Conservation (phyloP, 2,329 filamentous ascomycete species). For the Ophiostoma sp. region DNA sequence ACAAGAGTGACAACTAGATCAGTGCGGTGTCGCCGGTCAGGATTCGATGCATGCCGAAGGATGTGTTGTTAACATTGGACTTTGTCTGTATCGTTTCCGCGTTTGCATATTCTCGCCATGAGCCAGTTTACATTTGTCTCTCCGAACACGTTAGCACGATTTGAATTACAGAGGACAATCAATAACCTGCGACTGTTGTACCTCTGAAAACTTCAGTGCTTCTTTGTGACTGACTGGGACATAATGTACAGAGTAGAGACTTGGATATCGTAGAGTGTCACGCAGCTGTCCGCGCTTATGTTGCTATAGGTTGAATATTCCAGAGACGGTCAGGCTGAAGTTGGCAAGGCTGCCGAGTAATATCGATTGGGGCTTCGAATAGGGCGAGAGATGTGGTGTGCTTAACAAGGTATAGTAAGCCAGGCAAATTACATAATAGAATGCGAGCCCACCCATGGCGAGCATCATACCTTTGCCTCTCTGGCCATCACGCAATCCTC, state of each 20-base stretch:
- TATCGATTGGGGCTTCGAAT: background rate
- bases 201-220: background rate
- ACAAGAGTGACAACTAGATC: slow-evolving; percentile 10
- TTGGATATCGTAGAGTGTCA: background rate
- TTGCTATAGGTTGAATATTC: background rate
- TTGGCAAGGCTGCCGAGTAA: background rate
- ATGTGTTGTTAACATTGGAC: background rate
- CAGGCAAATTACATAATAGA: background rate
- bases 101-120: background rate
- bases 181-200: background rate
- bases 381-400: background rate
- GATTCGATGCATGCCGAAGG: background rate
- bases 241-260: background rate
- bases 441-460: background rate
- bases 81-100: background rate
- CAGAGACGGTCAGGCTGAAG: background rate
- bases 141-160: background rate
- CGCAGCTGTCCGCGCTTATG: background rate
- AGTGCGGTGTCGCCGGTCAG: background rate
- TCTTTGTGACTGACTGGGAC: background rate
- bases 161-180: background rate
- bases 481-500: background rate
- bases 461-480: background rate
- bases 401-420: background rate
- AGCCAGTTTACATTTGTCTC: background rate